A percentile compares a stretch with the other conserved stretches of the same genome.
Conservation (phyloP, 1,284 basidiomycete species). For the Puccinia horiana region DNA sequence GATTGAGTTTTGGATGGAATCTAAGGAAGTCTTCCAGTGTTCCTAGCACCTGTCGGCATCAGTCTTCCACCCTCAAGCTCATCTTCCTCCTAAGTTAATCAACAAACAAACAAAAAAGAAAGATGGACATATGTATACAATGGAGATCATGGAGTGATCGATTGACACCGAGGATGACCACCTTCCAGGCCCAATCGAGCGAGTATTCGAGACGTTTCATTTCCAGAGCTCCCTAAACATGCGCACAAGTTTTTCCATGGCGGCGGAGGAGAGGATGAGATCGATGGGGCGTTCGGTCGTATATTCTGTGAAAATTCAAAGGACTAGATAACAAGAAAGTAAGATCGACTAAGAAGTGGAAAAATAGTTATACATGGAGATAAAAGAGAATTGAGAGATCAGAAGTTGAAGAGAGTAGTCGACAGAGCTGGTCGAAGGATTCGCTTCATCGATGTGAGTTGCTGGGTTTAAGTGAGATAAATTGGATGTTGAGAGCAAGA, state of each 20-base stretch:
- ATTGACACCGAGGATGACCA: slow-evolving; percentile 74
- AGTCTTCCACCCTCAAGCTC: slow-evolving; percentile 20
- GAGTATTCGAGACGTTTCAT: slow-evolving; percentile 86
- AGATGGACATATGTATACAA: slow-evolving; percentile 52
- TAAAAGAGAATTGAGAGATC: too few relatives aligned
- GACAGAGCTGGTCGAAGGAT: too few relatives aligned
- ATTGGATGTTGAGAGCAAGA: too few relatives aligned
- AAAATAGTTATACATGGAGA: too few relatives aligned
- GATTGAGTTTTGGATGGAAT: slow-evolving; percentile 37
- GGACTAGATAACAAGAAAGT: too few relatives aligned
- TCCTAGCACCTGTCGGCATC: slow-evolving; percentile 11
- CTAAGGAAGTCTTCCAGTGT: slow-evolving; percentile 34
- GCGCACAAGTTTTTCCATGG: slow-evolving; percentile 85
- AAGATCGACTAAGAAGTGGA: too few relatives aligned
- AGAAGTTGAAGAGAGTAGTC: too few relatives aligned
- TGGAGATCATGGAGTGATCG: slow-evolving; percentile 76
- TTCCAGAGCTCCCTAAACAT: slow-evolving; percentile 95
- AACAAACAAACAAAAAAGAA: neutral
- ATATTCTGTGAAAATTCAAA: too few relatives aligned
- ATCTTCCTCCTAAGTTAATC: neutral
- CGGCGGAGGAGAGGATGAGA: slow-evolving; percentile 84
- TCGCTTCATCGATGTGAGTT: too few relatives aligned
- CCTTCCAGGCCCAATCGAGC: slow-evolving; percentile 80
- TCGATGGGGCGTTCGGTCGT: slow-evolving; percentile 95
- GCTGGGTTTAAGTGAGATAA: too few relatives aligned